These are phyloP conservation scores for Globisporangium nagaii DNA, from an alignment of 352 stramenopile genomes.

Conservation along the genomic window DNA sequence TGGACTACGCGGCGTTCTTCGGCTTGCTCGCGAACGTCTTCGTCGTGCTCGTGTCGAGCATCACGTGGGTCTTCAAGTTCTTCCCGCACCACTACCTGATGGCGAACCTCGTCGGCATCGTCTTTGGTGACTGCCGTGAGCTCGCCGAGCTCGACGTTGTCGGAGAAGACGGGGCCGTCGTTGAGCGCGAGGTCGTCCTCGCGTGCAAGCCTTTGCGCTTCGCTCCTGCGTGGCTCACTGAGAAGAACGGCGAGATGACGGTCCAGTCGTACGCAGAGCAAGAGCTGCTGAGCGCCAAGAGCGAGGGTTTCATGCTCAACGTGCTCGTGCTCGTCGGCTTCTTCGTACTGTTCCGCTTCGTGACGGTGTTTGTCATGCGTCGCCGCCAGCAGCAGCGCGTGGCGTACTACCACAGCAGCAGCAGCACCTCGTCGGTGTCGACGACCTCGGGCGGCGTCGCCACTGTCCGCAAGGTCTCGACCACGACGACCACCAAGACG, in stretches of 20 bases:
- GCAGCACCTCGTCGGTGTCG: not conserved
- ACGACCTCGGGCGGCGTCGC: slow-evolving; percentile 1
- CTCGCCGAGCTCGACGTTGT: not conserved
- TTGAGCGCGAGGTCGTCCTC: not conserved
- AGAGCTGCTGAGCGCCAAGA: not conserved
- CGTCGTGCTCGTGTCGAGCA: slow-evolving; percentile 11
- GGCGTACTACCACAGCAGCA: slow-evolving; percentile 1
- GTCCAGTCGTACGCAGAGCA: slow-evolving; percentile 10
- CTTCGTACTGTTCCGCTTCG: slow-evolving; percentile 8
- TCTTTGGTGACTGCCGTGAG: slow-evolving; percentile 9
- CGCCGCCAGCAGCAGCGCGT: slow-evolving; percentile 1
- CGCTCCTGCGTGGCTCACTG: not conserved
- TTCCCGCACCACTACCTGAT: slow-evolving; percentile 10
- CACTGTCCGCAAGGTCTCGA: slow-evolving; percentile 4
- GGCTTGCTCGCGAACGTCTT: slow-evolving; percentile 1
- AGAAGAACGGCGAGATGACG: slow-evolving; percentile 1
- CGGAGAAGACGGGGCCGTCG: not conserved
- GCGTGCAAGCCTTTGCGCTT: slow-evolving; percentile 9
- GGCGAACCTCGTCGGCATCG: slow-evolving; percentile 11
- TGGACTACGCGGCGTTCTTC: slow-evolving; percentile 8
- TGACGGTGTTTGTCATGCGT: slow-evolving; percentile 9
- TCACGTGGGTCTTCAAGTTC: slow-evolving; percentile 2
- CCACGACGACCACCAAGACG: slow-evolving; percentile 4
- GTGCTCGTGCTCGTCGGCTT: slow-evolving; percentile 5
- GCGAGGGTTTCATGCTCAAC: slow-evolving; percentile 3